Conservation (phyloP, 768 basidiomycete species). For the Candolleomyces efflorescens region DNA sequence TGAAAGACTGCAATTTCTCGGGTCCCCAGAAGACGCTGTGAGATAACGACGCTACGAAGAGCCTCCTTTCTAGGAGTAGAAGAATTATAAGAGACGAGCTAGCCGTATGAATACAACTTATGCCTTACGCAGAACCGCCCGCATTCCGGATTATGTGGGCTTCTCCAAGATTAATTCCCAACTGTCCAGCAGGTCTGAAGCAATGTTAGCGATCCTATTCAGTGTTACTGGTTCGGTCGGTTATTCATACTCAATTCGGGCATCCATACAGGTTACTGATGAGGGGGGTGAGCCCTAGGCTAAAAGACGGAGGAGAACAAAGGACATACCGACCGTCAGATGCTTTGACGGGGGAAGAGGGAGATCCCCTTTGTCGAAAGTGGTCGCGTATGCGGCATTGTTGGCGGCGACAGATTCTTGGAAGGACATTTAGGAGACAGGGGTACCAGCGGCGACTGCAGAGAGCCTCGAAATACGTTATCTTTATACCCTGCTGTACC, state of each 20-base stretch:
- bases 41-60: slow-evolving; percentile 62
- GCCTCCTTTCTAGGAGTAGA: slow-evolving; percentile 57
- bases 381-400: slow-evolving; percentile 43
- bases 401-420: slow-evolving; percentile 31
- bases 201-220: not conserved
- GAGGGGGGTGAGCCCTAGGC: not conserved
- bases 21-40: slow-evolving; percentile 69
- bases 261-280: slow-evolving; percentile 71
- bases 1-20: slow-evolving; percentile 64
- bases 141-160: slow-evolving; percentile 74
- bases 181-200: slow-evolving; percentile 48
- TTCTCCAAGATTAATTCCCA: slow-evolving; percentile 63
- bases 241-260: slow-evolving; percentile 54
- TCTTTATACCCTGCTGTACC: not conserved
- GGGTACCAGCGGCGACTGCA: no score
- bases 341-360: slow-evolving; percentile 32
- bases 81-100: not conserved
- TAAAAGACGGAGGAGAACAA: not conserved
- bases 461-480: no score
- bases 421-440: not conserved
- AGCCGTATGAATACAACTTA: not conserved
- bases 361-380: slow-evolving; percentile 39
- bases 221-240: no score
- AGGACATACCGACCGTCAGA: slow-evolving; percentile 24
- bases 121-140: slow-evolving; percentile 57